These are phyloP conservation scores for Rhodotorula sp. DNA, from an alignment of 1,284 basidiomycete species.

Conservation along the genomic window DNA sequence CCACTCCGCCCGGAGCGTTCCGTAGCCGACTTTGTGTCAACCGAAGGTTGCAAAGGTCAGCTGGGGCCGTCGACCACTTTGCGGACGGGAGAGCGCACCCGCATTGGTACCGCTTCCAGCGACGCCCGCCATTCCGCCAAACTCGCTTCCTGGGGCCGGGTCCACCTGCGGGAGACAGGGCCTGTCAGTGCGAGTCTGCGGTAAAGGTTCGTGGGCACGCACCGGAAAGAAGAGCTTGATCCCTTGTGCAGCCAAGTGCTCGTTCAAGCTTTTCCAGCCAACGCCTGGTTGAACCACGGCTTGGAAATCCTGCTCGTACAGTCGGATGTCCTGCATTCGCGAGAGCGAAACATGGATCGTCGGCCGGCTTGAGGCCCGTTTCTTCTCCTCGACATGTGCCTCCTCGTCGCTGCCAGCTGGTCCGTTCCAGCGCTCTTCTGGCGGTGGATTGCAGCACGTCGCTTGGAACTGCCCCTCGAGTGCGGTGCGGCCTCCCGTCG, in stretches of 20 bases:
- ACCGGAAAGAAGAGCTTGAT: slow-evolving; percentile 83
- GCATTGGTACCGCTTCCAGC: slow-evolving; percentile 35
- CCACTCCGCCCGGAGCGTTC: slow-evolving; percentile 55
- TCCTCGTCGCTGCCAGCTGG: not conserved
- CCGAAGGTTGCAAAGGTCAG: too few relatives aligned
- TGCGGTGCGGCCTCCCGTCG: slow-evolving; percentile 67
- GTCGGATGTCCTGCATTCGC: slow-evolving; percentile 72
- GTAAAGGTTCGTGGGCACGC: not conserved
- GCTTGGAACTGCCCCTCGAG: slow-evolving; percentile 62
- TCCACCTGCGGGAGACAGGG: slow-evolving; percentile 48
- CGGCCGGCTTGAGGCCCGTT: slow-evolving; percentile 5
- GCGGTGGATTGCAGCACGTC: slow-evolving; percentile 20
- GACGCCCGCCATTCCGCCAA: slow-evolving; percentile 29
- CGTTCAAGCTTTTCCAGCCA: slow-evolving; percentile 83
- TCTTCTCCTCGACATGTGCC: not conserved
- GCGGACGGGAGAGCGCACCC: slow-evolving; percentile 3
- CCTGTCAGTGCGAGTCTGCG: not conserved
- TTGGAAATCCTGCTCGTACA: slow-evolving; percentile 75
- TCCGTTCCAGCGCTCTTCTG: slow-evolving; percentile 8
- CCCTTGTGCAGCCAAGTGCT: slow-evolving; percentile 63
- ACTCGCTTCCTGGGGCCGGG: slow-evolving; percentile 27
- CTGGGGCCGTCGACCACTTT: not conserved
- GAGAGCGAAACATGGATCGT: slow-evolving; percentile 33
- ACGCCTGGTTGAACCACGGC: slow-evolving; percentile 75
- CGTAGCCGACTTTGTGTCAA: slow-evolving; percentile 66